Evolutionary conservation across 2,329 filamentous ascomycete genomes (phyloP), one percentile per base, ranked within the genome.

Genomic region (Xylaria sp.): DNA sequence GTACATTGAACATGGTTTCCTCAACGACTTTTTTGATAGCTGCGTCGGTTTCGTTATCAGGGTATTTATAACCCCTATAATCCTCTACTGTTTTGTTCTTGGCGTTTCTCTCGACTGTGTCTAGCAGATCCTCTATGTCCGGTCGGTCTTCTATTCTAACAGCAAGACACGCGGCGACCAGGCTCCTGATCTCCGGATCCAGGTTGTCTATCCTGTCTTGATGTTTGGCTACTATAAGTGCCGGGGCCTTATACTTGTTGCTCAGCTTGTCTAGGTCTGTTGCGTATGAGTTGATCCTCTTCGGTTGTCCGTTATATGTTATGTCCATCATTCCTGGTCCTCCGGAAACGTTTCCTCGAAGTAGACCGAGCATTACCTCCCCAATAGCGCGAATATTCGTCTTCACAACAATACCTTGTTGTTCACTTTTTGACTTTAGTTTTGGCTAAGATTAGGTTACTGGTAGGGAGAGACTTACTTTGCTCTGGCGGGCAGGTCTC

Each of bases 121-220:
- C 6, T 4, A 70, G 44, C 17, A 75, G 71, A 36, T 71, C 20
- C 31, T 71, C 68, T 9, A 75, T 70, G 28, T 57, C 58, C 20
- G 72, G 72, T 20, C 72, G 66, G 9, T 73, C 57, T 0, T 62
- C 54, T n/a, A 54, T 6, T 1, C 48, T 23, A 7, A 56, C 20
- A 3, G 73, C 73, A 10, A 71, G 10, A 40, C 72, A 75, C 33
- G 33, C 49, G 2, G 67, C 59, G 4, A 75, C 63, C 17, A 74
- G 68, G 31, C 54, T 63, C 56, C 68, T 68, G 13, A 74, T 64
- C 23, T 71, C 71, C 1, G 66, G 60, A 38, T 73, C 73, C 6
- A 75, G 60, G 13, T 74, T 74, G 2, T 67, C 58, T 40, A 73
- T 33, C 33, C 66, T 70, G 5, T 58, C 53, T 57, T 56, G 58